Evolutionary conservation across 1,139 yeast species (phyloP).

Genomic region (Meyerozyma elateridarum): DNA sequence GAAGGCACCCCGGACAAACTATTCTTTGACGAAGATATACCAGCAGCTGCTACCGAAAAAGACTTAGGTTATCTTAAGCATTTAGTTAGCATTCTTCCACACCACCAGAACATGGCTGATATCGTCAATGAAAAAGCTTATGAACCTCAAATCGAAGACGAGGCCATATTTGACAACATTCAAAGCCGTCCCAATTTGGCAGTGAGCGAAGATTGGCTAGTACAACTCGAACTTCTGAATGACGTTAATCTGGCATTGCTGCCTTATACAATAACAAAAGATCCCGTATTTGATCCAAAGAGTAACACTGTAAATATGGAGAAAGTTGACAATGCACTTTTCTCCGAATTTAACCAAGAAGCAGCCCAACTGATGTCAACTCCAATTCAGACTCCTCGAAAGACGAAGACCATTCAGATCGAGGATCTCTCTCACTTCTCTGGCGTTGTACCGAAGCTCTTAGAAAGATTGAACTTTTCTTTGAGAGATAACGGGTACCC

Average conservation of each 20-base stretch:
- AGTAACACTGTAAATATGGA: slow-evolving; percentile 18
- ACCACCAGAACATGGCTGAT: slow-evolving; percentile 30
- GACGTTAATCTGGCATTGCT: slow-evolving; percentile 47
- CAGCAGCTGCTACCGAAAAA: slow-evolving; percentile 11
- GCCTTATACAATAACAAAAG: slow-evolving; percentile 16
- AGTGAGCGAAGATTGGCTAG: slow-evolving; percentile 57
- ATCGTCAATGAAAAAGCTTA: slow-evolving; percentile 60
- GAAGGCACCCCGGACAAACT: slow-evolving; percentile 7
- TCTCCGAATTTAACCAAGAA: slow-evolving; percentile 42
- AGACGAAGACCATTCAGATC: neutral
- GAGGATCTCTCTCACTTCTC: neutral
- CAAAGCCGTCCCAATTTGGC: slow-evolving; percentile 37
- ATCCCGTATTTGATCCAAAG: slow-evolving; percentile 13
- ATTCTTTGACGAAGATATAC: slow-evolving; percentile 8
- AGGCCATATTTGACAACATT: slow-evolving; percentile 27
- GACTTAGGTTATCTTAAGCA: slow-evolving; percentile 34
- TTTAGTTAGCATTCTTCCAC: slow-evolving; percentile 28
- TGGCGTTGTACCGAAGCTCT: neutral
- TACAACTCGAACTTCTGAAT: slow-evolving; percentile 56
- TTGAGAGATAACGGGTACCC: slow-evolving; percentile 11
- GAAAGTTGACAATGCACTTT: slow-evolving; percentile 48
- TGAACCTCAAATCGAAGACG: slow-evolving; percentile 53
- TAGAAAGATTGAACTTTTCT: neutral
- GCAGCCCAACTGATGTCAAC: slow-evolving; percentile 3
- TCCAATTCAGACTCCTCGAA: neutral